Conservation (phyloP, 768 basidiomycete genomes). For the Pluteus cervinus region DNA sequence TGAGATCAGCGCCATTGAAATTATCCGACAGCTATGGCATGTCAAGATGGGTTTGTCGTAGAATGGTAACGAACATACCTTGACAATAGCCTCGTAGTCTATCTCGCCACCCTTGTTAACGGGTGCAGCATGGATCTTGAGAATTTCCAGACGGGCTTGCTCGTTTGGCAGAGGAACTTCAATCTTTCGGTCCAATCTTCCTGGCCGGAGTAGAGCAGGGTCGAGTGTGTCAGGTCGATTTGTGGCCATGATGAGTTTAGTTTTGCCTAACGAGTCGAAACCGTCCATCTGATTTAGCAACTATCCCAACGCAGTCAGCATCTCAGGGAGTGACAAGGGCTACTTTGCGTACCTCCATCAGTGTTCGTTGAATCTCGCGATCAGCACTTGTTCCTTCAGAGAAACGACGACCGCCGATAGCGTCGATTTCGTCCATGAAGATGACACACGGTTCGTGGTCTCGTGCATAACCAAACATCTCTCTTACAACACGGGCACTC, state of each 20-base stretch:
- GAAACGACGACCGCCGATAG: constrained; percentile 85
- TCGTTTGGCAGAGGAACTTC: constrained; percentile 98
- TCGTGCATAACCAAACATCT: constrained; percentile 98
- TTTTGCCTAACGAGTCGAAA: constrained; percentile 92
- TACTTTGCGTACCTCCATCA: constrained; percentile 82
- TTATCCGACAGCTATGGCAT: constrained; percentile 66
- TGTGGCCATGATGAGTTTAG: constrained; percentile 99
- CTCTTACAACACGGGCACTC: constrained; percentile 90
- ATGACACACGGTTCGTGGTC: constrained; percentile 99
- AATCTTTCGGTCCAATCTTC: constrained; percentile 94
- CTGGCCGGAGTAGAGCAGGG: constrained; percentile 93
- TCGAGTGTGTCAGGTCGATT: constrained; percentile 98
- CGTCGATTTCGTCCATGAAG: constrained; percentile 98
- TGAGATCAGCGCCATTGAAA: constrained; percentile 95
- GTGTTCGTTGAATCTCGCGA: constrained; percentile 95
- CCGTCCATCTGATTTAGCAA: constrained; percentile 99
- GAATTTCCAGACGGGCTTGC: constrained; percentile 90
- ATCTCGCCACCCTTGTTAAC: constrained; percentile 96
- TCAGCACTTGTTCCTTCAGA: constrained; percentile 97
- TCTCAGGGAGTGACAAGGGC: too few relatives aligned
- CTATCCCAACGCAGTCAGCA: too few relatives aligned
- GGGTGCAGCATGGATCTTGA: constrained; percentile 93
- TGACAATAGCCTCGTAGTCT: constrained; percentile 97
- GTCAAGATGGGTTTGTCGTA: constrained; percentile 3
- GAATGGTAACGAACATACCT: constrained; percentile 40